Evolutionary conservation across 495 filamentous ascomycete genomes (phyloP), one percentile per base, ranked within the genome.

Genomic region (Amorphotheca resinae): DNA sequence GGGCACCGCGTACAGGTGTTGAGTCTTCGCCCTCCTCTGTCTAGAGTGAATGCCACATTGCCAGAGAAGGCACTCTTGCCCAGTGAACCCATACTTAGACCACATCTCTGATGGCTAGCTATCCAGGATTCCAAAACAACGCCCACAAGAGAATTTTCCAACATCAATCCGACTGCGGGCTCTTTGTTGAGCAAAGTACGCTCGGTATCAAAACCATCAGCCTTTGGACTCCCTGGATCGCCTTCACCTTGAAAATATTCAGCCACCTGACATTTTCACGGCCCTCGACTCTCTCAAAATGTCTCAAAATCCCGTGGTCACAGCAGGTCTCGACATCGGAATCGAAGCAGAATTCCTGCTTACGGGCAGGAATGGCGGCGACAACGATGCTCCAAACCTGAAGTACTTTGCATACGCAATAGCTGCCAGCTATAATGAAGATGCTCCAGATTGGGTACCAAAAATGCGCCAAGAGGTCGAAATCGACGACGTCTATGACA

Each of bases 381-480:
- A 20, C 5, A 36, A 15, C 15, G 33, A 36, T 15, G 33, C 33
- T 36, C 33, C 33, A 36, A 36, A 14, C 33, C 33, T 36, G 6
- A 36, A 5, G 33, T 14, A 15, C 33, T 36, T 36, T 14, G 33
- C 33, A 20, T 36, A 36, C 33, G 33, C 33, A 36, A 36, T 36
- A 7, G 33, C 33, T 36, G 33, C 33, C 33, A 36, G 33, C 17
- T 36, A 36, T 14, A 36, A 36, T 36, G 33, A 36, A 14, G 33
- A 36, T 36, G 33, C 33, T 6, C 17, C 17, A 36, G 33, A 36
- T 36, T 36, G 33, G 33, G 33, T 36, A 20, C 7, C 33, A 36
- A 36, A 14, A 36, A 36, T 36, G 14, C 33, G 15, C 33, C n/a
- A 36, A 36, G 33, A 36, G 33, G 14, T 36, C 33, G 33, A 36